Conservation (phyloP, 345 rosid species). For the Microthlaspi erraticum region DNA sequence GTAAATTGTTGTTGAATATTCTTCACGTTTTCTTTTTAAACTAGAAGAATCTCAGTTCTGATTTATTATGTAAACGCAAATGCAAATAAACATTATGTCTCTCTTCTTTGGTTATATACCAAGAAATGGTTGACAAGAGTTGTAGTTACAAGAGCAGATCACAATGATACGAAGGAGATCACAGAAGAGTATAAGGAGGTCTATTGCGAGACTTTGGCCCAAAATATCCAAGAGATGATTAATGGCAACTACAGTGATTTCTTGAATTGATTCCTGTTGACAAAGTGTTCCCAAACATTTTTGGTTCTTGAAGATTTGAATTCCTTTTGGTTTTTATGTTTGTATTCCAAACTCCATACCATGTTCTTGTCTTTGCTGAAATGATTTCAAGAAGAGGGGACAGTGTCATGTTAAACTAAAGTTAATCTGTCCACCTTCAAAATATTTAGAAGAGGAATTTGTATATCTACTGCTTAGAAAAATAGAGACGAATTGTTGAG, state of each 20-base stretch:
- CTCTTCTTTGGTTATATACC: conserved; percentile 37
- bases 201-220: conserved; percentile 53
- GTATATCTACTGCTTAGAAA: too few species aligned
- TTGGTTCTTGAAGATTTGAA: background rate
- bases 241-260: conserved; percentile 81
- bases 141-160: conserved; percentile 69
- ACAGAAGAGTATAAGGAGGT: conserved; percentile 50
- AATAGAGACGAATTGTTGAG: too few species aligned
- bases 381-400: too few species aligned
- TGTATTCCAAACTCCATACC: background rate
- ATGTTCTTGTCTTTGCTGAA: too few species aligned
- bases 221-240: conserved; percentile 56
- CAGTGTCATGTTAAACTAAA: too few species aligned
- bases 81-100: background rate
- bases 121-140: conserved; percentile 78
- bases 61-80: too few species aligned
- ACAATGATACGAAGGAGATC: conserved; percentile 61
- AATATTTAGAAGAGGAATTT: too few species aligned
- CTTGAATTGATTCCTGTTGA: conserved; percentile 45
- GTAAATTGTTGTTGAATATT: conserved; percentile 25
- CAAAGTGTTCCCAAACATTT: background rate
- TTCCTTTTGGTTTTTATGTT: conserved; percentile 24
- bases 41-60: too few species aligned
- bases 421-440: too few species aligned
- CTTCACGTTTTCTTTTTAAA: too few species aligned